Evolutionary conservation across 768 basidiomycete genomes (phyloP).

Genomic region (Auricularia sp.): DNA sequence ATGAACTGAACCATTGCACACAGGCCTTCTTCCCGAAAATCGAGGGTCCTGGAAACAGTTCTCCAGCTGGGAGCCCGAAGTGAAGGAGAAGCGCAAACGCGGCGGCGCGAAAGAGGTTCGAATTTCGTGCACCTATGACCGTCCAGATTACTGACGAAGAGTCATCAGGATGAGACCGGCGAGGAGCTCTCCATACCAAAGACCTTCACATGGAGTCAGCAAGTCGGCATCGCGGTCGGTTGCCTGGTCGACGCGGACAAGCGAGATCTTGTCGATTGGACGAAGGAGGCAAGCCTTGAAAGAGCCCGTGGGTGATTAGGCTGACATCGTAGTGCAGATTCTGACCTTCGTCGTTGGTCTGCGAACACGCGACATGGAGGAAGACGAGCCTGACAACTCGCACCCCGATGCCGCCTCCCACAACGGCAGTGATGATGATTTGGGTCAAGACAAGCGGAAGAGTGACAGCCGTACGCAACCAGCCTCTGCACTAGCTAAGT

Average conservation of each 20-base stretch:
- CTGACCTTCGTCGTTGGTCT: conserved; percentile 48
- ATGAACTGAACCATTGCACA: conserved; percentile 2
- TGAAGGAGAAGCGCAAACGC: conserved; percentile 28
- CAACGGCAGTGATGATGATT: conserved; percentile 26
- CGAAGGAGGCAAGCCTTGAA: conserved; percentile 54
- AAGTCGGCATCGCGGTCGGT: conserved; percentile 78
- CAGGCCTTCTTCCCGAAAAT: conserved; percentile 88
- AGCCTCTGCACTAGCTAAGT: conserved; percentile 56
- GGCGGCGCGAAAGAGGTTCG: conserved; percentile 16
- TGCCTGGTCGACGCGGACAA: conserved; percentile 60
- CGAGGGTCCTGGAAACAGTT: conserved; percentile 77
- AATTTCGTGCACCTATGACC: not conserved
- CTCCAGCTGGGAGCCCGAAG: conserved; percentile 62
- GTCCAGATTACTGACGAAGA: not conserved
- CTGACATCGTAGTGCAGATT: conserved; percentile 34
- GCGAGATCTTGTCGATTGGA: conserved; percentile 63
- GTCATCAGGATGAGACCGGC: conserved; percentile 24
- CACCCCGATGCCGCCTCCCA: conserved; percentile 16
- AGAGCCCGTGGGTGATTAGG: not conserved
- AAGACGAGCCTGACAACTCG: conserved; percentile 36
- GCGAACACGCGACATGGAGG: conserved; percentile 47
- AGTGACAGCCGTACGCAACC: conserved; percentile 28
- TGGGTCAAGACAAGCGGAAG: conserved; percentile 17
- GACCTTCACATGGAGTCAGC: conserved; percentile 80
- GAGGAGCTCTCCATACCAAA: conserved; percentile 75